These are phyloP conservation scores for Hyphodiscus hymeniophilus DNA, from an alignment of 495 filamentous ascomycete genomes.

Conservation along the genomic window DNA sequence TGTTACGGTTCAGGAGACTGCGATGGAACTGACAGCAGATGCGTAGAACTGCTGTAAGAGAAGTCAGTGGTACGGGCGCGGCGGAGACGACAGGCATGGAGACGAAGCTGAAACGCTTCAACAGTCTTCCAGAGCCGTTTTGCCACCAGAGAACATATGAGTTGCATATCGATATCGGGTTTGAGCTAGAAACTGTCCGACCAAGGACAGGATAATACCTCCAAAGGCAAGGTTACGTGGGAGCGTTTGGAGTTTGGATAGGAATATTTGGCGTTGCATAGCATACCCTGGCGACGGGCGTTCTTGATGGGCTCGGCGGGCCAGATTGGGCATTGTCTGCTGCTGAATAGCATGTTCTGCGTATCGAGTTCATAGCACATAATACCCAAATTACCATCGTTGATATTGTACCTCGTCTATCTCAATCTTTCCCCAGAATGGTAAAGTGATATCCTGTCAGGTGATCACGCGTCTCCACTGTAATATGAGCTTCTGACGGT, in stretches of 20 bases:
- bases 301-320: not conserved
- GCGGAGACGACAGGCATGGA: not conserved
- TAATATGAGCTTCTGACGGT: not conserved
- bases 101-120: not conserved
- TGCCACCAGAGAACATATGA: not conserved
- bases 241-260: conserved; percentile 9
- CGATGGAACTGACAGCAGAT: conserved; percentile 17
- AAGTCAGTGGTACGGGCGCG: not conserved
- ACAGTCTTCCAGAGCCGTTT: not conserved
- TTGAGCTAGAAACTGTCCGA: conserved; percentile 1
- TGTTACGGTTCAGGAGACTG: conserved; percentile 12
- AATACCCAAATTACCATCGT: not conserved
- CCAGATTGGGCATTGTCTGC: not conserved
- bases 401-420: not conserved
- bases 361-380: not conserved
- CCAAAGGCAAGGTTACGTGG: conserved; percentile 4
- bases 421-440: too few relatives aligned
- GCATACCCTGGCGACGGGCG: not conserved
- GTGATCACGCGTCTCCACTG: too few relatives aligned
- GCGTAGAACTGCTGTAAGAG: conserved; percentile 6
- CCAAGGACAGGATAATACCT: conserved; percentile 1
- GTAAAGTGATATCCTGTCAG: not conserved
- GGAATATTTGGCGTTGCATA: not conserved
- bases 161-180: not conserved
- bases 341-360: not conserved